Evolutionary conservation across 208 protist species (phyloP).

Genomic region (Herpetomonas tarakana): DNA sequence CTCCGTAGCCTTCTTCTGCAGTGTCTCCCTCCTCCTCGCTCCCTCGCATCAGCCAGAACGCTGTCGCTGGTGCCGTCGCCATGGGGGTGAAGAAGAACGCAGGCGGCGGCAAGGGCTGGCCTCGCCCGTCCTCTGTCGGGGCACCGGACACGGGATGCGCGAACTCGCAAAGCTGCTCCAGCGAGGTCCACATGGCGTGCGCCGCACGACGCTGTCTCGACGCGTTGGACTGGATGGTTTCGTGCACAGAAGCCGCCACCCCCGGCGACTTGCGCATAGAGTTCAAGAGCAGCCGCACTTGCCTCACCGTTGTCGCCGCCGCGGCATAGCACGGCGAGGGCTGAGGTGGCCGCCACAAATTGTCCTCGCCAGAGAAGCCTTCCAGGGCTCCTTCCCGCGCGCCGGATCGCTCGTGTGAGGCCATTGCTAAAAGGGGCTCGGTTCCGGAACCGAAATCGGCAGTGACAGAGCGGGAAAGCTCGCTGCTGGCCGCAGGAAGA

Average conservation of each 20-base stretch:
- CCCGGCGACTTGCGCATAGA: neutral
- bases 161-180: neutral
- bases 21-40: too few relatives aligned
- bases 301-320: neutral
- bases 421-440: too few relatives aligned
- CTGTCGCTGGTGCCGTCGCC: constrained; percentile 17
- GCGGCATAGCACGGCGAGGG: neutral
- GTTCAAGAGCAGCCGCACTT: neutral
- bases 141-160: too few relatives aligned
- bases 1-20: too few relatives aligned
- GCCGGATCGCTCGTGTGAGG: too few relatives aligned
- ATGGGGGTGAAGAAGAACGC: constrained; percentile 16
- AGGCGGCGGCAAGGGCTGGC: neutral
- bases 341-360: too few relatives aligned
- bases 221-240: neutral
- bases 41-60: constrained; percentile 11
- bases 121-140: neutral
- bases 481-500: too few relatives aligned
- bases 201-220: neutral
- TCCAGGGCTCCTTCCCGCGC: too few relatives aligned
- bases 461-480: too few relatives aligned
- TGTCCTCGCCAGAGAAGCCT: too few relatives aligned
- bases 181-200: neutral
- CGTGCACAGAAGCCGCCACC: neutral
- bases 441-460: too few relatives aligned